These are phyloP conservation scores for Alopecurus myosuroides DNA, from an alignment of 176 grass and related monocot genomes.

Conservation along the genomic window DNA sequence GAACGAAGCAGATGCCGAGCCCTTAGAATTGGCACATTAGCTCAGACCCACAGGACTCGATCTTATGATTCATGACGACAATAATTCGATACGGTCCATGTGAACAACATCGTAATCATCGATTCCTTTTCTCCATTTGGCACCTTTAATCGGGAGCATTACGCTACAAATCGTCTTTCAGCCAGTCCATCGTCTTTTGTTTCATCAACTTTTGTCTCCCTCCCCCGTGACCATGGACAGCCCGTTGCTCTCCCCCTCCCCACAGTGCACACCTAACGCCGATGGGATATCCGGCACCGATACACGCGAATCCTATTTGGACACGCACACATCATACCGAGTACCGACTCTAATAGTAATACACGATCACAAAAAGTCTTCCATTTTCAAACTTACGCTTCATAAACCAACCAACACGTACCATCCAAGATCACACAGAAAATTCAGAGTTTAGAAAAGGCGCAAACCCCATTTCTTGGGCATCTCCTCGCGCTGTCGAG, in stretches of 20 bases:
- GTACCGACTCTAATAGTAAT: neutral
- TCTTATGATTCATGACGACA: neutral
- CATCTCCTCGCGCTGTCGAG: slow-evolving; percentile 3
- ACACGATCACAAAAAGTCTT: neutral
- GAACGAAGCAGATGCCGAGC: neutral
- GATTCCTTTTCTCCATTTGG: neutral
- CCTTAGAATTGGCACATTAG: neutral
- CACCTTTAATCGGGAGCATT: neutral
- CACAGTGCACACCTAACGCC: slow-evolving; percentile 20
- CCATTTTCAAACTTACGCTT: neutral
- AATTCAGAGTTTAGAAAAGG: neutral
- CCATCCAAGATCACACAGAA: neutral
- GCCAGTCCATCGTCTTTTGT: slow-evolving; percentile 13
- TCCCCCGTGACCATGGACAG: neutral
- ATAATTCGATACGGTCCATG: neutral
- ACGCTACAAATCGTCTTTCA: slow-evolving; percentile 1
- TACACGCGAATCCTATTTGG: neutral
- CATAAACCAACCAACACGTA: slow-evolving; percentile 14
- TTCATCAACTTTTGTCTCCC: neutral
- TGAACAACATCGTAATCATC: slow-evolving; percentile 15
- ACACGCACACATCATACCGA: neutral
- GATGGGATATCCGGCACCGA: neutral
- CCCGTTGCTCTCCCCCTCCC: neutral
- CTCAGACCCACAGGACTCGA: neutral
- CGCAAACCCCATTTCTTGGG: neutral